These are phyloP conservation scores for Ormosia semicastrata DNA, from an alignment of 306 rosid species.

Conservation along the genomic window DNA sequence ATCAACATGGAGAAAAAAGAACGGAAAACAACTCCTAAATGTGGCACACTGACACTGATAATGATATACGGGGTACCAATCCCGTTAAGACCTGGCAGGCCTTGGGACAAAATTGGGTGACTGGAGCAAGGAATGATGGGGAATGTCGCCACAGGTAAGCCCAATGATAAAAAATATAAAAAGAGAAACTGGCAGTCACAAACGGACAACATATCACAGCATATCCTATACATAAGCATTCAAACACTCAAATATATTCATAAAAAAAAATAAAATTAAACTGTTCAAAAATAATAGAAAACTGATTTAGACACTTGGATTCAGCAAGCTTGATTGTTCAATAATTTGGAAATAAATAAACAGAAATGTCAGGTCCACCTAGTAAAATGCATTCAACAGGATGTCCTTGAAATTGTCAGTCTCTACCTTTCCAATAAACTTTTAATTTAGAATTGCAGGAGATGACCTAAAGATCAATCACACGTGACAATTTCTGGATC, in stretches of 20 bases:
- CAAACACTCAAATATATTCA: constrained; percentile 2
- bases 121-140: too few relatives aligned
- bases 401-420: constrained; percentile 14
- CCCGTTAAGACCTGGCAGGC: neutral
- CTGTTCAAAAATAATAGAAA: neutral
- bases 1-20: neutral
- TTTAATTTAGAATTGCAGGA: neutral
- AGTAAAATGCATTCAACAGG: constrained; percentile 26
- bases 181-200: neutral
- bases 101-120: neutral
- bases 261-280: neutral
- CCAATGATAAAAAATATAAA: too few relatives aligned
- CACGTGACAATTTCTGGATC: constrained; percentile 93
- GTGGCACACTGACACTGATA: neutral
- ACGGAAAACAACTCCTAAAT: neutral
- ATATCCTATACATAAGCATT: neutral
- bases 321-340: neutral
- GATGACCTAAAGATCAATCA: constrained; percentile 60
- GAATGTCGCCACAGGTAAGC: too few relatives aligned
- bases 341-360: constrained; percentile 19
- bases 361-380: constrained; percentile 4
- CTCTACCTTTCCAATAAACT: constrained; percentile 10
- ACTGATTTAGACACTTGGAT: neutral
- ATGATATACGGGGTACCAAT: neutral
- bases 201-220: neutral